Base-by-base conservation (phyloP, 1,284 basidiomycete genomes). In the Tilletia horrida region DNA sequence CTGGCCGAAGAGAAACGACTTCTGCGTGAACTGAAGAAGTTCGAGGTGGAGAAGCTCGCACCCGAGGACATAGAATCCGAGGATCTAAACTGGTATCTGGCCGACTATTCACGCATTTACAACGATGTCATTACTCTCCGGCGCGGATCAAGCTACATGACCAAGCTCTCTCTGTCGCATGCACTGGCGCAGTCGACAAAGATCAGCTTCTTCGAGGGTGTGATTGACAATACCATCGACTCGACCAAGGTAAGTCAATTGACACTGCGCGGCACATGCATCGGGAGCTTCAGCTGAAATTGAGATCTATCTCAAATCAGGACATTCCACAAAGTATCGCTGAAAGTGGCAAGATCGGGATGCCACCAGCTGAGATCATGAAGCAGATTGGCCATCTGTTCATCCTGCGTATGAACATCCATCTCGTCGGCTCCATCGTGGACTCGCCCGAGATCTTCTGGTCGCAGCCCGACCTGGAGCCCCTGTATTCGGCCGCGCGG, bases 81-180 rank as follows among this genome's bases (percentile, higher is more conserved):
- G 84, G 94, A 97, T 79, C 85, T 97, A 57, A 96, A 96, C 82
- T 97, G 90, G 83, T 97, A 97, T 79, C 93, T 95, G 77, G 93
- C 93, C 18, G 93, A 95, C 81, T 97, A 97, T 81, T 63, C 57
- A 64, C 92, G 92, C 74, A 97, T 97, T 81, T 97, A 95, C 84
- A 97, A 97, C 85, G 94, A 97, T 83, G 94, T 97, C 59, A 97
- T 97, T 72, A 96, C 94, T 0, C 85, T 97, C 40, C 89, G 93
- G 63, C 91, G 91, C 81, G 93, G 94, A 23, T 96, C 93, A 11
- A 90, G 92, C 70, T 96, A 95, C 82, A 96, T 97, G 93, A 97
- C 93, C 11, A 97, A 97, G 83, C 85, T 97, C 11, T 93, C 93
- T 0, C 84, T 97, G 42, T 96, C 93, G 16, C 93, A 97, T 82